Evolutionary conservation across 129 eudicot species (phyloP), one percentile per base, ranked within the genome.

Genomic region (Smallanthus sonchifolius): DNA sequence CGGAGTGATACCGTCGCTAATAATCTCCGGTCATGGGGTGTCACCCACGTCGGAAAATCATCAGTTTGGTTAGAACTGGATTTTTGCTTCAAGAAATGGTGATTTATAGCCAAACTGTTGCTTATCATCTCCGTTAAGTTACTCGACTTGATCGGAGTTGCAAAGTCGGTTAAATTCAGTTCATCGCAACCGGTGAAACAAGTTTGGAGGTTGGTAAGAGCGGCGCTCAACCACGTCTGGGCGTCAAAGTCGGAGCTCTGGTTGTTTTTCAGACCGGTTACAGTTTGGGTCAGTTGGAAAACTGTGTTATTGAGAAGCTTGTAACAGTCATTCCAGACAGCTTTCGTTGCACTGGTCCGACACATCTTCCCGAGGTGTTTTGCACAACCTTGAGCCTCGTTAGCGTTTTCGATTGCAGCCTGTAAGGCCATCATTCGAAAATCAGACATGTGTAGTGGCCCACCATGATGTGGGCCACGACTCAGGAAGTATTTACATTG

Each of bases 201-300:
- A 7, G 87, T 87, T 19, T 87, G 94, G 56, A 91, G 81, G 79
- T 91, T 84, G 34, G 97, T 87, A 16, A 91, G 69, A 17, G 94
- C 86, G 4, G 97, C 79, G 51, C 97, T 91, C 8, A 91, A 88
- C 97, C 97, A 91, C 13, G 97, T 91, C 39, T 91, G 97, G 1
- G 88, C 84, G 47, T 92, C 98, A 24, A 82, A 84, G 17, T 78
- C 75, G 7, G 90, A 75, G 81, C 70, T 81, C 8, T 16, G 56
- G 59, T 89, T 83, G 42, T 63, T 74, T 65, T 52, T 72, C 6
- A 85, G 59, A 65, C 89, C 85, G 35, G 62, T 43, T 10, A 92
- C 65, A 24, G 98, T 90, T 34, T 78, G 76, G 75, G 84, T 89
- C 10, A 92, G 85, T 43, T 84, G 92, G 7, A 37, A 65, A 20